Percentiles rank a stretch among this genome's conserved stretches.
These are phyloP conservation scores for Echinochloa phyllopogon DNA, from an alignment of 176 grass and related monocot species.

Conservation along the genomic window DNA sequence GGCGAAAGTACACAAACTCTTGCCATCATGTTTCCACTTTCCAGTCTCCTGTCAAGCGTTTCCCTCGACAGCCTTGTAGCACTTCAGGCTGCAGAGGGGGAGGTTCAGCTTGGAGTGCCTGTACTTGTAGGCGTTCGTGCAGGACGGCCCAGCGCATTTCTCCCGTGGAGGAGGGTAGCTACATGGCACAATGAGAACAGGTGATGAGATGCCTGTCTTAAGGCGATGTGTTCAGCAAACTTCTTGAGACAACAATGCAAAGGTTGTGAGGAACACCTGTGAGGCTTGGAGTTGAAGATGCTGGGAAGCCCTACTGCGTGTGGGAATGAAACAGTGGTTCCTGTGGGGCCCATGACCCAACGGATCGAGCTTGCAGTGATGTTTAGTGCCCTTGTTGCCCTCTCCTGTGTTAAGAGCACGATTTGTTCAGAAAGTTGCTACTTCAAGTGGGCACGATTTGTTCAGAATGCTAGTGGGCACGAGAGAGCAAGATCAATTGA, in stretches of 20 bases:
- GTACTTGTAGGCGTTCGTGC: constrained; percentile 63
- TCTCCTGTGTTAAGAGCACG: constrained; percentile 51
- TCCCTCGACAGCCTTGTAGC: constrained; percentile 61
- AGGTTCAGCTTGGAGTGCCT: constrained; percentile 80
- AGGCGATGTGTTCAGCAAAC: not conserved
- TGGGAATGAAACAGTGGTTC: constrained; percentile 75
- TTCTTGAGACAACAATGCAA: not conserved
- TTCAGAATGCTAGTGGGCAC: not conserved
- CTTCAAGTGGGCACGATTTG: too few relatives aligned
- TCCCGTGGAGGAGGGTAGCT: constrained; percentile 80
- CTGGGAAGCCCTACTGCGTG: constrained; percentile 79
- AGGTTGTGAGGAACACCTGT: constrained; percentile 48
- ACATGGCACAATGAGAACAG: not conserved
- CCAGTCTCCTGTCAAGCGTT: constrained; percentile 15
- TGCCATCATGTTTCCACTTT: not conserved
- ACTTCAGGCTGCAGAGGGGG: constrained; percentile 80
- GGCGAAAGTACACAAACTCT: not conserved
- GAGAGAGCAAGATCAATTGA: constrained; percentile 17
- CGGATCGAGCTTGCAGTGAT: constrained; percentile 48
- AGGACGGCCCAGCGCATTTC: constrained; percentile 68
- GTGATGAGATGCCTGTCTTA: not conserved
- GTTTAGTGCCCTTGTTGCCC: constrained; percentile 54
- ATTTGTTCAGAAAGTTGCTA: constrained; percentile 32
- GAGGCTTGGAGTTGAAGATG: constrained; percentile 79
- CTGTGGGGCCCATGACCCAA: constrained; percentile 76